These are phyloP conservation scores for Closterium sp. DNA, from an alignment of 139 green algal genomes.

Conservation along the genomic window DNA sequence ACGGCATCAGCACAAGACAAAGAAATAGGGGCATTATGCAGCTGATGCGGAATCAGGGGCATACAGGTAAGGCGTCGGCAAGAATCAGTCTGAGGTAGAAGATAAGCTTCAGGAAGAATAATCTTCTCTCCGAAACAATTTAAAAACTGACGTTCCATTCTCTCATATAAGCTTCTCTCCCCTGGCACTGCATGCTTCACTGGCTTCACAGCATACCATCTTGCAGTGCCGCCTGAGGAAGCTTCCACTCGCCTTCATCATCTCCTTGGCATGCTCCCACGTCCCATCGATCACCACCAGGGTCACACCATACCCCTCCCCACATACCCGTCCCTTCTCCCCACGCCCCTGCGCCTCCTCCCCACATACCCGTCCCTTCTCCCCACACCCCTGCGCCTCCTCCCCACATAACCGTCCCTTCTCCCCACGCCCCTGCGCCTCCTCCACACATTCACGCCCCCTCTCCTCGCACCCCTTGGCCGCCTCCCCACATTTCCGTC, in stretches of 20 bases:
- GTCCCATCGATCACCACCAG: slow-evolving; percentile 33
- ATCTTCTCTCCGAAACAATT: too few relatives aligned
- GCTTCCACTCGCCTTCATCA: slow-evolving; percentile 11
- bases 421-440: not conserved
- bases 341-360: not conserved
- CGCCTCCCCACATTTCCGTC: not conserved
- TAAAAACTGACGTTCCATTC: too few relatives aligned
- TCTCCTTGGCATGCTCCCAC: slow-evolving; percentile 25
- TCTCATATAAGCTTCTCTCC: too few relatives aligned
- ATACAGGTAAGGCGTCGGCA: too few relatives aligned
- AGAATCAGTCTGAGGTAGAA: too few relatives aligned
- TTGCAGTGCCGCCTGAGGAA: slow-evolving; percentile 1
- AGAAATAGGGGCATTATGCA: too few relatives aligned
- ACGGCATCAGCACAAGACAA: too few relatives aligned
- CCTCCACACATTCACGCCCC: not conserved
- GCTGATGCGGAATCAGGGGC: too few relatives aligned
- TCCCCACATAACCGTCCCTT: too few relatives aligned
- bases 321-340: not conserved
- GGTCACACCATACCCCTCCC: not conserved
- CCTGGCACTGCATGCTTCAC: not conserved
- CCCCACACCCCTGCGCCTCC: not conserved
- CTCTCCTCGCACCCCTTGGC: not conserved
- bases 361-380: not conserved
- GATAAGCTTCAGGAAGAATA: too few relatives aligned
- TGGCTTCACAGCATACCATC: not conserved